These are phyloP conservation scores for Suillus subaureus DNA, from an alignment of 768 basidiomycete species.

Conservation along the genomic window DNA sequence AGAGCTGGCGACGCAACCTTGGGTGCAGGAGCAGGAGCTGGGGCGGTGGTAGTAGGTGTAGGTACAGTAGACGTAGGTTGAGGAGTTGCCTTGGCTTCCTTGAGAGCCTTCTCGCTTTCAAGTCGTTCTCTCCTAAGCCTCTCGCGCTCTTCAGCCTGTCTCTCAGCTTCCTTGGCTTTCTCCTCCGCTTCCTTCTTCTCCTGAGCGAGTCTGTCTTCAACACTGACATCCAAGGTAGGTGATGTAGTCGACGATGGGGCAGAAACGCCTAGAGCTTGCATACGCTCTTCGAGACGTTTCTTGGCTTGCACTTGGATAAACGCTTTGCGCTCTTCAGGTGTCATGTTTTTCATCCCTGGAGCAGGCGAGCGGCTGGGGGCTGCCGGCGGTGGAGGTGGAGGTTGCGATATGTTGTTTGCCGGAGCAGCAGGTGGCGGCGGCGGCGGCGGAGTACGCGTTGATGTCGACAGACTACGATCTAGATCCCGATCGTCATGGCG, in stretches of 20 bases:
- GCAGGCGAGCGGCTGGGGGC: conserved; percentile 60
- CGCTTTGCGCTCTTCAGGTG: conserved; percentile 78
- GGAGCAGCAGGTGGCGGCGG: conserved; percentile 51
- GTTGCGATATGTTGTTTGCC: conserved; percentile 38
- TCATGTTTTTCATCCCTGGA: conserved; percentile 73
- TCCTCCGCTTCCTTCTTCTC: conserved; percentile 94
- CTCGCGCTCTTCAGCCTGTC: conserved; percentile 80
- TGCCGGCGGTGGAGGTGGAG: conserved; percentile 51
- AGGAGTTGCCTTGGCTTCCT: conserved; percentile 46
- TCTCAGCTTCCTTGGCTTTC: conserved; percentile 76
- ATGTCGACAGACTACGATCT: conserved; percentile 38
- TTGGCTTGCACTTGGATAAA: conserved; percentile 80
- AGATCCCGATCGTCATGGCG: conserved; percentile 38
- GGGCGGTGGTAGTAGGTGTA: conserved; percentile 46
- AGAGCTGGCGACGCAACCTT: conserved; percentile 37
- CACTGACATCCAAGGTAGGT: conserved; percentile 69
- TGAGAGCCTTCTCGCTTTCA: conserved; percentile 70
- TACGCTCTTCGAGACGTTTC: conserved; percentile 80
- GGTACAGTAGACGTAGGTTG: conserved; percentile 39
- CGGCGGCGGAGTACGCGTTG: conserved; percentile 47
- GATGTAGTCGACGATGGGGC: conserved; percentile 38
- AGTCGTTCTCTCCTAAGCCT: conserved; percentile 69
- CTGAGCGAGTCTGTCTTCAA: conserved; percentile 81
- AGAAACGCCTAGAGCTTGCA: conserved; percentile 79
- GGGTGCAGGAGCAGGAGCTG: conserved; percentile 42